Evolutionary conservation across 2,329 filamentous ascomycete genomes (phyloP).

Genomic region (Exserohilum turcica): DNA sequence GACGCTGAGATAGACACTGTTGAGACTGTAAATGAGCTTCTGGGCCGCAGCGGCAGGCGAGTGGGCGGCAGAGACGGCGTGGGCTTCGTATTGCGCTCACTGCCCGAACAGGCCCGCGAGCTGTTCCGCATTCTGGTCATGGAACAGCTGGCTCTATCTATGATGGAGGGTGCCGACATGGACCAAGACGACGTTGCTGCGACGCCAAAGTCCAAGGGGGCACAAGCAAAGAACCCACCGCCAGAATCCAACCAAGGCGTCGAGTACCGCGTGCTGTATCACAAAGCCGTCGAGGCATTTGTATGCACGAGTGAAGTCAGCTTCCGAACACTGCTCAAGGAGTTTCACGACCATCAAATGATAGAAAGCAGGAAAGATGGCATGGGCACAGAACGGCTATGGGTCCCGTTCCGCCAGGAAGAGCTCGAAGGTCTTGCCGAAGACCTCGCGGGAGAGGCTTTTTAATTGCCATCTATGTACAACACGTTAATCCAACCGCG

Average conservation of each 20-base stretch:
- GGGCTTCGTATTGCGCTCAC: constrained; percentile 82
- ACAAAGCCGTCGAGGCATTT: constrained; percentile 95
- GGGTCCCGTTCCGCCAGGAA: constrained; percentile 82
- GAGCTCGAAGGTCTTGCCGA: constrained; percentile 90
- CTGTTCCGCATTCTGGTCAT: constrained; percentile 84
- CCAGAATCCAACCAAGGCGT: constrained; percentile 63
- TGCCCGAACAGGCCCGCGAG: constrained; percentile 90
- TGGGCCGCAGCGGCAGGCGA: constrained; percentile 78
- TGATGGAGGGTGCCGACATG: constrained; percentile 52
- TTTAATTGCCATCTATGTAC: constrained; percentile 19
- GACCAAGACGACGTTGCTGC: constrained; percentile 29
- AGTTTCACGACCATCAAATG: constrained; percentile 99
- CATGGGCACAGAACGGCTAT: constrained; percentile 81
- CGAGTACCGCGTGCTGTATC: constrained; percentile 89
- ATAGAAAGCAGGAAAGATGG: constrained; percentile 86
- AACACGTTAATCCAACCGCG: neutral
- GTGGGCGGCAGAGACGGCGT: constrained; percentile 91
- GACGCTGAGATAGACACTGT: constrained; percentile 79
- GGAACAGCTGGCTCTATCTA: constrained; percentile 75
- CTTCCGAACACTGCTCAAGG: constrained; percentile 90
- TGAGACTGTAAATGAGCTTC: constrained; percentile 84
- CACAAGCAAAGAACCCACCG: constrained; percentile 28
- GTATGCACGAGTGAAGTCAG: constrained; percentile 96
- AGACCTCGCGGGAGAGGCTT: constrained; percentile 60
- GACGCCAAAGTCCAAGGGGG: constrained; percentile 30